Base-by-base conservation (phyloP, 768 basidiomycete species). In the Cyathus striatus region DNA sequence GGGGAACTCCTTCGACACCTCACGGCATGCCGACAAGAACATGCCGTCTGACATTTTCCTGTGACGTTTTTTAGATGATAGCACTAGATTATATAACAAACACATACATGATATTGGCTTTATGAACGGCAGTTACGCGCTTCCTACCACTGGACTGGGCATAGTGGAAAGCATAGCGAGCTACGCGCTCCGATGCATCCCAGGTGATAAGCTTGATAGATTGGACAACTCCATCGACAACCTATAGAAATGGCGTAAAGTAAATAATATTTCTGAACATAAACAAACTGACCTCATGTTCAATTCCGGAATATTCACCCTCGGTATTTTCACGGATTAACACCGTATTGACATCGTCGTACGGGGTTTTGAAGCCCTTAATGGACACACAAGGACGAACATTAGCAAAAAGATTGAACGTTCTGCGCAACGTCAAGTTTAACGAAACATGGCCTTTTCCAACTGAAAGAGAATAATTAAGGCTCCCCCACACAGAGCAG, bases 21-120 rank as follows among this genome's bases (percentile, higher is more conserved):
- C 86, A 43, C 96, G 85, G 66, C 96, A 98, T 18, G 96, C 96
- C 30, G 90, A 87, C 65, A 99, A 72, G 78, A 99, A 99, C 93
- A 98, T 96, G 48, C 96, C 96, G 63, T 99, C 96, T 16, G 95
- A 98, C 88, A 98, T 92, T 84, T 97, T 97, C 93, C 93, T 96
- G 58, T 18, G 13, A 18, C 5, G 33, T 52, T 35, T 47, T 25
- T 33, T 37, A 22, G 14, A 34, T 24, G 33, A 37, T 16, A 23
- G 10, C 22, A 7, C 14, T 14, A 40, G 6, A 14, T 38, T 18
- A 18, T 39, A 40, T 24, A 45, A 34, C 14, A 24, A 20, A 18
- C 16, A 68, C 86, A 45, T 50, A 93, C 95, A 98, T 98, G 74
- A 99, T 97, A 61, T 95, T 96, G 18, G 96, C 96, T 71, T 99